Percentiles rank a stretch among this genome's conserved stretches.
These are phyloP conservation scores for Bonia amplexicaulis DNA, from an alignment of 176 grass and related monocot species.

Conservation along the genomic window DNA sequence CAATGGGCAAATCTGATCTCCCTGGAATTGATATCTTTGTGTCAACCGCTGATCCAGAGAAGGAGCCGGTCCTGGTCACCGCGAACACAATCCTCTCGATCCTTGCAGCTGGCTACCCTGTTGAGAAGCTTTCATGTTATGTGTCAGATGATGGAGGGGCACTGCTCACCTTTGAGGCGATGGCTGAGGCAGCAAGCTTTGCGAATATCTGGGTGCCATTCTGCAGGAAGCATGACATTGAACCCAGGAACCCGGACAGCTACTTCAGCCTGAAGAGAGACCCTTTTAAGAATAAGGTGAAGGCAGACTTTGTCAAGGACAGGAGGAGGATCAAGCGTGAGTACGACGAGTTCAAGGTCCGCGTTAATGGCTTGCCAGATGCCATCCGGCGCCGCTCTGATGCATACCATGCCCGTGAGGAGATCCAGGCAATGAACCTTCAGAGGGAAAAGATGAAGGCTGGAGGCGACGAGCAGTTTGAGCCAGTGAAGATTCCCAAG, in stretches of 20 bases:
- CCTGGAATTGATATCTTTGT: conserved; percentile 87
- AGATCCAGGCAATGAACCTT: conserved; percentile 90
- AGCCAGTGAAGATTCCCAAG: conserved; percentile 87
- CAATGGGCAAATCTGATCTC: conserved; percentile 81
- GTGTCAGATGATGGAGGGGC: conserved; percentile 92
- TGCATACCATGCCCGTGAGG: conserved; percentile 92
- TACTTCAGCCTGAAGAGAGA: conserved; percentile 86
- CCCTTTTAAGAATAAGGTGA: conserved; percentile 93
- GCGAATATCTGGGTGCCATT: conserved; percentile 91
- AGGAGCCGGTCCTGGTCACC: conserved; percentile 91
- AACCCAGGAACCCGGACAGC: conserved; percentile 95
- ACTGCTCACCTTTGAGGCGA: conserved; percentile 91
- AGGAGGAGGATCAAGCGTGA: conserved; percentile 84
- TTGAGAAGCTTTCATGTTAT: conserved; percentile 95
- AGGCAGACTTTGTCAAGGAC: conserved; percentile 90
- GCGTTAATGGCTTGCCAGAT: conserved; percentile 85
- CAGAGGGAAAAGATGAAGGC: conserved; percentile 78
- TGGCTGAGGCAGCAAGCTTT: conserved; percentile 97
- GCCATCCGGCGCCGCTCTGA: conserved; percentile 87
- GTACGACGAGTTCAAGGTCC: conserved; percentile 96
- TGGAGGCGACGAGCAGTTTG: conserved; percentile 64
- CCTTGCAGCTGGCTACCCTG: conserved; percentile 81
- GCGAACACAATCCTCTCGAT: conserved; percentile 97
- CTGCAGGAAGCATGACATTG: conserved; percentile 92
- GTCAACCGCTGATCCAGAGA: conserved; percentile 89